Conservation (phyloP, 306 rosid genomes). For the Spatholobus suberectus region DNA sequence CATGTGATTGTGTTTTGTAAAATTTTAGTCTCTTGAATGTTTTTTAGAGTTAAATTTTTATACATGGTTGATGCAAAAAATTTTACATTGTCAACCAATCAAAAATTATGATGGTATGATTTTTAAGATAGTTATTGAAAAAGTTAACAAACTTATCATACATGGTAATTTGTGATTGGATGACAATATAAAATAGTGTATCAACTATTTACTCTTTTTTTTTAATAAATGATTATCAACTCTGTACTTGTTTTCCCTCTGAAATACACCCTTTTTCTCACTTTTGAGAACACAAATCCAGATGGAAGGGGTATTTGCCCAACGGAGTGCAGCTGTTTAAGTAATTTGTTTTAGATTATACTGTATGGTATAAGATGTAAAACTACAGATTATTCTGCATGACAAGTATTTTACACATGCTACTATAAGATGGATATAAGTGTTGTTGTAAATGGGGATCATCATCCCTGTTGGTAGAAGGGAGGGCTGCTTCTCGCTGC, state of each 20-base stretch:
- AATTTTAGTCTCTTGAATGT: too few relatives aligned
- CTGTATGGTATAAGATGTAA: not conserved
- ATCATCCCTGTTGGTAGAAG: slow-evolving; percentile 10
- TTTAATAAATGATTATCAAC: not conserved
- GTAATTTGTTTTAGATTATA: slow-evolving; percentile 16
- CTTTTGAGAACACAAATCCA: not conserved
- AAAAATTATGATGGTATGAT: too few relatives aligned
- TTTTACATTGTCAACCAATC: too few relatives aligned
- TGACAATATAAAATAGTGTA: too few relatives aligned
- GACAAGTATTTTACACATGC: not conserved
- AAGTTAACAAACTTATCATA: too few relatives aligned
- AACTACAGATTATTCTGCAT: not conserved
- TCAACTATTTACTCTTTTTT: too few relatives aligned
- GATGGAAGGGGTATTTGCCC: slow-evolving; percentile 12
- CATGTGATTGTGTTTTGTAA: not conserved
- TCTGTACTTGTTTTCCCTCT: not conserved
- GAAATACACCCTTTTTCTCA: not conserved
- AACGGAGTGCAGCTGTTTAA: not conserved
- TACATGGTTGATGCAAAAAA: too few relatives aligned
- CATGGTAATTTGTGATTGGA: too few relatives aligned
- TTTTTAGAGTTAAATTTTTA: too few relatives aligned
- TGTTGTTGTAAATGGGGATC: slow-evolving; percentile 8
- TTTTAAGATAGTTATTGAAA: too few relatives aligned
- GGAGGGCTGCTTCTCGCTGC: not conserved
- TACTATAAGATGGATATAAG: slow-evolving; percentile 4